These are phyloP conservation scores for Kazachstania bromeliacearum DNA, from an alignment of 805 yeast species.

Conservation along the genomic window DNA sequence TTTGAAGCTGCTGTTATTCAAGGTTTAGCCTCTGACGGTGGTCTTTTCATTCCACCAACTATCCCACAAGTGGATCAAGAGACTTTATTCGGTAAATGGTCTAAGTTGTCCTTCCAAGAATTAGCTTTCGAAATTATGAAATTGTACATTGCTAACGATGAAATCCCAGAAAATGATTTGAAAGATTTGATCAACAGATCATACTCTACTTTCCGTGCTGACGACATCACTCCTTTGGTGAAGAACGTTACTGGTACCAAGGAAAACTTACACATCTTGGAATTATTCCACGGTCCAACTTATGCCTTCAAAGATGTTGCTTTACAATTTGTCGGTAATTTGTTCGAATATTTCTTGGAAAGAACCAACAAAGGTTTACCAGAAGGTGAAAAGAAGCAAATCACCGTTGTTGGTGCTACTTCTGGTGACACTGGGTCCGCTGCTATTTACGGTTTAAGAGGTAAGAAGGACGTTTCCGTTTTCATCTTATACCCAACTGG, in stretches of 20 bases:
- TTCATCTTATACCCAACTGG: constrained; percentile 96
- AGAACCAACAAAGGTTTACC: constrained; percentile 55
- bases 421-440: constrained; percentile 99
- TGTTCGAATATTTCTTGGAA: constrained; percentile 82
- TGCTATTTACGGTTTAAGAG: constrained; percentile 94
- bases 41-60: constrained; percentile 77
- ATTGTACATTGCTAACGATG: constrained; percentile 60
- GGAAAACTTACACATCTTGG: constrained; percentile 64
- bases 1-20: constrained; percentile 79
- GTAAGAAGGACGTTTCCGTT: constrained; percentile 95
- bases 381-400: constrained; percentile 55
- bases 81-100: constrained; percentile 58
- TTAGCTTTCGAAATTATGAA: constrained; percentile 82
- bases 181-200: constrained; percentile 54
- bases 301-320: constrained; percentile 99
- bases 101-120: constrained; percentile 66
- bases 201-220: constrained; percentile 83
- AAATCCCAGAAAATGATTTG: constrained; percentile 66
- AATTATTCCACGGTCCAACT: constrained; percentile 97
- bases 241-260: constrained; percentile 44
- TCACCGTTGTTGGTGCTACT: constrained; percentile 98
- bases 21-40: constrained; percentile 96
- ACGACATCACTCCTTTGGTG: constrained; percentile 78
- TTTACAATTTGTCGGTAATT: constrained; percentile 92
- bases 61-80: constrained; percentile 58